Evolutionary conservation across 805 yeast species (phyloP).

Genomic region (Myxozyma kluyveri): DNA sequence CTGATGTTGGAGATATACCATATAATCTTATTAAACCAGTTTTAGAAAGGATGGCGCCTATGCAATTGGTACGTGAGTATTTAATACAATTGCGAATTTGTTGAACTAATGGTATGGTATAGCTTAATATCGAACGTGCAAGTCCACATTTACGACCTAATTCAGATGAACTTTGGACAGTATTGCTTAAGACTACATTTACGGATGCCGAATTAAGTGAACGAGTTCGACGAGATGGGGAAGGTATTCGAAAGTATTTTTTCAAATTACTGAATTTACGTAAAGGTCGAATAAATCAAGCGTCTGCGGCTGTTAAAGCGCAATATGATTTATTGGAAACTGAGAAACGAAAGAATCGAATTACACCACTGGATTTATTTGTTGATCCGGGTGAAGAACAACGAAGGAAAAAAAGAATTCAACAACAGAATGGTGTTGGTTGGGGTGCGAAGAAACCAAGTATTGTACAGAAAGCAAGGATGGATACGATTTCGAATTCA

Average conservation of each 20-base stretch:
- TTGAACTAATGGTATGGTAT: too few relatives aligned
- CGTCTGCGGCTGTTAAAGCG: slow-evolving; percentile 20
- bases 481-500: slow-evolving; percentile 16
- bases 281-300: slow-evolving; percentile 3
- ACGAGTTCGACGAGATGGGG: too few relatives aligned
- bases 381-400: slow-evolving; percentile 11
- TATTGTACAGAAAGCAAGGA: slow-evolving; percentile 19
- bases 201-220: slow-evolving; percentile 32
- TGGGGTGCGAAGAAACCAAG: slow-evolving; percentile 14
- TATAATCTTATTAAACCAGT: slow-evolving; percentile 41
- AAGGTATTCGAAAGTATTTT: slow-evolving; percentile 29
- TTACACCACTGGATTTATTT: slow-evolving; percentile 19
- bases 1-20: slow-evolving; percentile 42
- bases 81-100: neutral
- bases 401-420: slow-evolving; percentile 2
- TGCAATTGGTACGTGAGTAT: slow-evolving; percentile 34
- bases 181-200: slow-evolving; percentile 36
- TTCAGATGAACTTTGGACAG: slow-evolving; percentile 40
- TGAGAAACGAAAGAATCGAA: slow-evolving; percentile 15
- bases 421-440: neutral
- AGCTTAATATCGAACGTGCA: slow-evolving; percentile 19
- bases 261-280: slow-evolving; percentile 39
- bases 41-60: slow-evolving; percentile 35
- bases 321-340: slow-evolving; percentile 15
- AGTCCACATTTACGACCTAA: slow-evolving; percentile 33